Evolutionary conservation across 768 basidiomycete species (phyloP), one percentile per base, ranked within the genome.

Genomic region (Auriscalpium vulgare): DNA sequence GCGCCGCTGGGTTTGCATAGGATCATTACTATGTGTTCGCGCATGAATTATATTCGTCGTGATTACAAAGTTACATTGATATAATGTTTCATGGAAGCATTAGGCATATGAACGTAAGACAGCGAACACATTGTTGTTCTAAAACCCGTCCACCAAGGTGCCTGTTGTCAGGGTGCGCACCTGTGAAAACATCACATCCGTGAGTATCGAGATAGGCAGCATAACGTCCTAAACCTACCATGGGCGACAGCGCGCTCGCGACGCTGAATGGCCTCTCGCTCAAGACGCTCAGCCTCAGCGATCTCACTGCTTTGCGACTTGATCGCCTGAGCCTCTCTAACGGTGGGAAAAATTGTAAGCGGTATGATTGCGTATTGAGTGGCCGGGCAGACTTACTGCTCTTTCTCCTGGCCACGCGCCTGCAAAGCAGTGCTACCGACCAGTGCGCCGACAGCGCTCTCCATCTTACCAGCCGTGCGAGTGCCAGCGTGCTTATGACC

Each of bases 191-290:
- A 11, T 43, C 14, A 51, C 19, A 50, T n/a, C 37, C 37, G 50
- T 17, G 11, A 38, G 11, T 34, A 17, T 51, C 47, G 57, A 34
- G 13, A 16, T 36, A 9, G 0, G 13, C 37, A 14, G n/a, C 13
- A 52, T 2, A 8, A 21, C 53, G 34, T 8, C n/a, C 37, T 34
- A 34, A 1, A 63, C 67, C 53, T 47, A 76, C 79, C 80, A 61
- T 79, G 78, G 11, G 69, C 78, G 23, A 80, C 78, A 6, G 80
- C 81, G 9, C 79, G 72, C 57, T 81, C 78, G 19, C 80, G 74
- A 37, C 75, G 72, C 66, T 72, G 61, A 40, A 71, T 40, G 10
- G 80, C 81, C 61, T 81, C 79, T 5, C 67, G 67, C 64, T 82
- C 81, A 7, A 82, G 69, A 11, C 77, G 73, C 64, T 82, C 78